phyloP scores from a whole-genome alignment of 305 asterid species.

The Solanum hybrid region DNA sequence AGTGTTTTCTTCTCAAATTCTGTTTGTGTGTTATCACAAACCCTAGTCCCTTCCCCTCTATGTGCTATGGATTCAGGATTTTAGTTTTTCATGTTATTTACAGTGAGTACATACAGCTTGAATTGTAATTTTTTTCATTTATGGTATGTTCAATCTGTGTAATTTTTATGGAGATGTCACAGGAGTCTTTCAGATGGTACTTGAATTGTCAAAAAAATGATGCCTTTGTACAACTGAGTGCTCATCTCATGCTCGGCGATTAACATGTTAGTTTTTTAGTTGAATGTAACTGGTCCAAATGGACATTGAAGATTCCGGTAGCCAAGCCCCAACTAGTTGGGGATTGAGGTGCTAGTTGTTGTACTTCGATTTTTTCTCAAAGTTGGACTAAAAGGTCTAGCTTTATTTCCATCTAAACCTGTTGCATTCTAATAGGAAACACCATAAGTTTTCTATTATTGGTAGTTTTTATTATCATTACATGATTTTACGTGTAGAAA shows the following conservation, averaged over 20 bases:
- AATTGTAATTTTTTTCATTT: neutral
- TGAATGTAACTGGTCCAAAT: neutral
- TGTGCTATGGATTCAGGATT: neutral
- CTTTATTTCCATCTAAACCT: neutral
- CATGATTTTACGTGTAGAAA: neutral
- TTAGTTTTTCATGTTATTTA: neutral
- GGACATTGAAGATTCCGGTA: neutral
- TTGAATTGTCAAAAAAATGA: neutral
- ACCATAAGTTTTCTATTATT: neutral
- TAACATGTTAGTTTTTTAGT: neutral
- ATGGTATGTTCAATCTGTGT: neutral
- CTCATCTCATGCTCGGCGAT: neutral
- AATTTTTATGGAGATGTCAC: neutral
- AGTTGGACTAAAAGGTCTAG: neutral
- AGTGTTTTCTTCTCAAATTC: neutral
- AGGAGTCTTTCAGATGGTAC: neutral
- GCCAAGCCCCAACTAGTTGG: neutral
- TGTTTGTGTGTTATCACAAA: neutral
- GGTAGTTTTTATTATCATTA: neutral
- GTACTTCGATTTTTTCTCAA: neutral
- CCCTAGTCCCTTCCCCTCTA: neutral
- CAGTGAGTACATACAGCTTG: neutral
- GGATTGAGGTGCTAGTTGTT: neutral
- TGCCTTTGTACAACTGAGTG: neutral
- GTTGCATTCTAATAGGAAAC: neutral